Base-by-base conservation (phyloP, 2,329 filamentous ascomycete genomes). In the Colletotrichum tofieldiae region DNA sequence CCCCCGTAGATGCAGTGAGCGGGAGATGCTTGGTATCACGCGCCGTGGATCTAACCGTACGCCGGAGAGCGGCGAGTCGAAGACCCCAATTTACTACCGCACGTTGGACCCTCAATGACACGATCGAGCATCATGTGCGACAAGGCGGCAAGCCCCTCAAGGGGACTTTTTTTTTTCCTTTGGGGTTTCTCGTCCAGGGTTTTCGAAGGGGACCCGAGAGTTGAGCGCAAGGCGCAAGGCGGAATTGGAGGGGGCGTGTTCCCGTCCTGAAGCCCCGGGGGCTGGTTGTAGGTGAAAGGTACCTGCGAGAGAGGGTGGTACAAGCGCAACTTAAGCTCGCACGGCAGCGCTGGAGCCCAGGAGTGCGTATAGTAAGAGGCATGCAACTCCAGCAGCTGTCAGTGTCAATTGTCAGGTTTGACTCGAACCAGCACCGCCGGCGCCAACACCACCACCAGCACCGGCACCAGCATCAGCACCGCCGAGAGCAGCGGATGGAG, bases 181-280 rank as follows among this genome's bases (percentile, higher is more conserved):
- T 35, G 20, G 5, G 18, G 39, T 5, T 59, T 67, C 37, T 59
- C 37, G 29, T 54, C 29, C 37, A 41, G 49, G 58, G 51, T 51
- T 51, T 47, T 23, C 8, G 26, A 18, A 67, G 47, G 67, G 68
- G 49, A 67, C 56, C 49, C 12, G 58, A 32, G 55, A 45, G 61
- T 60, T 60, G 67, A 66, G 58, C 16, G 67, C 47, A 54, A 66
- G 16, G 39, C 52, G 67, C 47, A 54, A 66, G 16, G 39, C 52
- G n/a, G 35, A 41, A 39, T 59, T 58, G 69, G 69, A 69, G 69
- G 69, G 69, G 65, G 69, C 41, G 65, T 64, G 69, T 63, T 51
- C 51, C 56, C 43, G 41, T 47, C 5, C n/a, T 35, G 5, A 26
- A 9, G 43, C 20, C 12, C 41, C 41, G 20, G 54, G 54, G 11